Evolutionary conservation across 208 protist genomes (phyloP), one percentile per base, ranked within the genome.

Genomic region (Tritrichomonas foetus): DNA sequence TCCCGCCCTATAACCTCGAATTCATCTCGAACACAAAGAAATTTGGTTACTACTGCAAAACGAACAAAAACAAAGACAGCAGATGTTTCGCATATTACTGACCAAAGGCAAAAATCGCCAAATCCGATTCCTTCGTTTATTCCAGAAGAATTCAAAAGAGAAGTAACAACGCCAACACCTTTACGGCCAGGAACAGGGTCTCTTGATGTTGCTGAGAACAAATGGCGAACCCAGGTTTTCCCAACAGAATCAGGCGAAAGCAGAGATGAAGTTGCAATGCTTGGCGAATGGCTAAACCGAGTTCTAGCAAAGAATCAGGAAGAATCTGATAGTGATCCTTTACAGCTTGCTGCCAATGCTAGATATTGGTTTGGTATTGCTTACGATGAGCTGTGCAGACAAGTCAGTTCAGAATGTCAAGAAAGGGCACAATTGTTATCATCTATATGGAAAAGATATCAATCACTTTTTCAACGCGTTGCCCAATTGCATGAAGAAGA

Each of bases 391-490:
- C 44, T 84, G 25, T 84, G 74, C 30, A 3, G 74, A 13, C 74
- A 84, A 84, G 74, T 84, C n/a, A 39, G 8, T 84, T 11, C 44
- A 25, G 74, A 84, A 84, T 84, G n/a, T 53, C 74, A 36, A 39
- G 74, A 84, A 84, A 13, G 74, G 33, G 27, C 74, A 22, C 27
- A 8, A 84, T n/a, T 84, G 16, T n/a, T 84, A 8, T n/a, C 36
- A 13, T 84, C 74, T n/a, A 84, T 84, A 22, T 84, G 74, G 74
- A 84, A 84, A 84, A 9, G 74, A 1, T 84, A 84, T 53, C 74
- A 84, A 84, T 3, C 9, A n/a, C 41, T 84, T 27, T 53, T 53
- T n/a, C n/a, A 33, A 14, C 20, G 74, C 27, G 74, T 84, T 84
- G 44, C 36, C 16, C 74, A 84, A 53, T 20, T 84, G 0, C 74